A percentile compares a stretch with the other conserved stretches of the same genome.
Evolutionary conservation across 345 rosid genomes (phyloP).

Genomic region (Cardamine resedifolia): DNA sequence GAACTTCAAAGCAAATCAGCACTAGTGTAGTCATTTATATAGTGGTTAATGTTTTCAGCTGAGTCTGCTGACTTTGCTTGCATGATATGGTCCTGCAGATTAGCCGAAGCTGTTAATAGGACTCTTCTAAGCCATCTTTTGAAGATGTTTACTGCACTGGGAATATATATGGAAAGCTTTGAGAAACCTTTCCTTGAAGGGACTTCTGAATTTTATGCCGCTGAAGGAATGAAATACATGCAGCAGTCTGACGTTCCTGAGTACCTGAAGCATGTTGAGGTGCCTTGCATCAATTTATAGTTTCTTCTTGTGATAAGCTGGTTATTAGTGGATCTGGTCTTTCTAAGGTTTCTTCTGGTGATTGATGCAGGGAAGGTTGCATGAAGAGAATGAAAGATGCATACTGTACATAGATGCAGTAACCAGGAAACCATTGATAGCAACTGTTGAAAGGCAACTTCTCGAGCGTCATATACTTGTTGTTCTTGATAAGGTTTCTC

Average conservation of each 20-base stretch:
- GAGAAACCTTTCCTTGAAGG: constrained; percentile 90
- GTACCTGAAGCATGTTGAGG: constrained; percentile 98
- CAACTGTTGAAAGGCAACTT: constrained; percentile 83
- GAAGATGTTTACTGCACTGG: constrained; percentile 98
- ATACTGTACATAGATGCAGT: constrained; percentile 79
- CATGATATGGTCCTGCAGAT: constrained; percentile 48
- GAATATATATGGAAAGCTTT: constrained; percentile 91
- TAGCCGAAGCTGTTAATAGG: constrained; percentile 92
- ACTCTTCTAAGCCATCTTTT: constrained; percentile 86
- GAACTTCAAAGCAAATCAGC: neutral
- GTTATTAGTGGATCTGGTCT: constrained; percentile 15
- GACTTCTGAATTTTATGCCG: constrained; percentile 93
- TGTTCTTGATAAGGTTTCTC: constrained; percentile 84
- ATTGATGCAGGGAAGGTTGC: constrained; percentile 74
- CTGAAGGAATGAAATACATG: constrained; percentile 97
- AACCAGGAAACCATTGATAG: constrained; percentile 83
- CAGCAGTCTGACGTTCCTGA: constrained; percentile 99
- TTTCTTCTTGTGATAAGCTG: constrained; percentile 11
- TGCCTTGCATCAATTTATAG: constrained; percentile 32
- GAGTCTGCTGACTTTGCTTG: constrained; percentile 5
- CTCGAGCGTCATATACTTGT: constrained; percentile 85
- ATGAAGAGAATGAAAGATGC: constrained; percentile 97
- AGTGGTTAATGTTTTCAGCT: neutral
- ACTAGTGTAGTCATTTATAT: constrained; percentile 11
- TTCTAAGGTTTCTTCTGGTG: constrained; percentile 14